Percentiles rank a stretch among this genome's conserved stretches.
Conservation (phyloP, 305 asterid species). For the Striga hermonthica region DNA sequence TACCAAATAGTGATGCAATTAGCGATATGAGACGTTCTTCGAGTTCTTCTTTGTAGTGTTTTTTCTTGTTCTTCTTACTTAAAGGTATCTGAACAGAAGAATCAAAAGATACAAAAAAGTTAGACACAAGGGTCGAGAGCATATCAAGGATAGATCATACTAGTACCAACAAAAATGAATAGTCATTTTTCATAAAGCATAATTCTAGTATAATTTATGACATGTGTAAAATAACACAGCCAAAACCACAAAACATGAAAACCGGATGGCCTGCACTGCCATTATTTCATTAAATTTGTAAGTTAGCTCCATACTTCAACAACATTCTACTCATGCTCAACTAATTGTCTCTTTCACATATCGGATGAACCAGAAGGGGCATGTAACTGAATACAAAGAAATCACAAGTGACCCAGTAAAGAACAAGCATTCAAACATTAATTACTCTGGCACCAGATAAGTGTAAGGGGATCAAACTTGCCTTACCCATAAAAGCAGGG, state of each 20-base stretch:
- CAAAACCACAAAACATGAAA: neutral
- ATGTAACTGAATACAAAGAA: slow-evolving; percentile 2
- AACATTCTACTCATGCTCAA: slow-evolving; percentile 6
- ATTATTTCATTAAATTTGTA: neutral
- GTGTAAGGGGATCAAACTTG: slow-evolving; percentile 61
- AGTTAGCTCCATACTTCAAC: slow-evolving; percentile 4
- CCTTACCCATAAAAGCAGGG: slow-evolving; percentile 99
- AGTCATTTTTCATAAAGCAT: slow-evolving; percentile 4
- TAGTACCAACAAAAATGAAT: slow-evolving; percentile 6
- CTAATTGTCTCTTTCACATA: neutral
- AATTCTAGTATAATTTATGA: slow-evolving; percentile 7
- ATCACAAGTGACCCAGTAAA: slow-evolving; percentile 7
- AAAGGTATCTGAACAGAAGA: slow-evolving; percentile 58
- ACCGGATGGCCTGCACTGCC: neutral
- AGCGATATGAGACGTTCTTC: slow-evolving; percentile 93
- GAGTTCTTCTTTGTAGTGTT: slow-evolving; percentile 65
- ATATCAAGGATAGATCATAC: neutral
- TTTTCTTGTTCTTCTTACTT: slow-evolving; percentile 90
- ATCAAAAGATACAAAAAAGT: slow-evolving; percentile 20
- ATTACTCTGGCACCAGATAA: slow-evolving; percentile 3
- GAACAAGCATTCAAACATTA: slow-evolving; percentile 9
- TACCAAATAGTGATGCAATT: slow-evolving; percentile 92
- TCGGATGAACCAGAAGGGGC: slow-evolving; percentile 1
- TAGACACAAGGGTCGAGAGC: slow-evolving; percentile 15
- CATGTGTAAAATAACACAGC: slow-evolving; percentile 4